Percentiles rank a stretch among this genome's conserved stretches.
phyloP scores from a whole-genome alignment of 208 protist genomes.

The Trichomonas tenax region DNA sequence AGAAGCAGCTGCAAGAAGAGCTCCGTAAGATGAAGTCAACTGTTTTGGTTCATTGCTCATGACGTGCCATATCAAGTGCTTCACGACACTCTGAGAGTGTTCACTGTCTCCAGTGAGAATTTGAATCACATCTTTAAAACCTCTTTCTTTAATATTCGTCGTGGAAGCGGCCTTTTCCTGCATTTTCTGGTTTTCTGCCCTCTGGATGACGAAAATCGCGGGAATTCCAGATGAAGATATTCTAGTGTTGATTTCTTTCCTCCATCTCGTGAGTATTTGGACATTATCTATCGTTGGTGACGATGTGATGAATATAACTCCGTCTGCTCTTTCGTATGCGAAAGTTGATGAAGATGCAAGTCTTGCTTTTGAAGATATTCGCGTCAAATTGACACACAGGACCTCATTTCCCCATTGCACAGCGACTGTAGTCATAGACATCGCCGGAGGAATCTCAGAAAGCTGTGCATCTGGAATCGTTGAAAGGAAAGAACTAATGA shows the following conservation, averaged over 20 bases:
- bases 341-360: neutral
- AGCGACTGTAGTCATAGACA: slow-evolving; percentile 12
- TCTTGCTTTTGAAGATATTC: neutral
- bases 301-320: neutral
- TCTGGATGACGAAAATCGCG: neutral
- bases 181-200: neutral
- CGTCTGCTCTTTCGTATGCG: neutral
- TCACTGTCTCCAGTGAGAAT: neutral
- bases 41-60: neutral
- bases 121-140: neutral
- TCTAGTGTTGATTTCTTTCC: neutral
- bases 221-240: neutral
- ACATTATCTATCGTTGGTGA: neutral
- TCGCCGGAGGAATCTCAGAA: neutral
- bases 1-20: neutral
- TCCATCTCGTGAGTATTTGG: neutral
- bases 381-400: neutral
- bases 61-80: neutral
- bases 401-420: neutral
- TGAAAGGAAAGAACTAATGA: neutral
- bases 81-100: neutral
- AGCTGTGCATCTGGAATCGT: neutral
- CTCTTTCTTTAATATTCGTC: neutral
- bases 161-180: neutral
- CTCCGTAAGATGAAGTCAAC: neutral